Evolutionary conservation across 768 basidiomycete genomes (phyloP).

Genomic region (Russula lepida): DNA sequence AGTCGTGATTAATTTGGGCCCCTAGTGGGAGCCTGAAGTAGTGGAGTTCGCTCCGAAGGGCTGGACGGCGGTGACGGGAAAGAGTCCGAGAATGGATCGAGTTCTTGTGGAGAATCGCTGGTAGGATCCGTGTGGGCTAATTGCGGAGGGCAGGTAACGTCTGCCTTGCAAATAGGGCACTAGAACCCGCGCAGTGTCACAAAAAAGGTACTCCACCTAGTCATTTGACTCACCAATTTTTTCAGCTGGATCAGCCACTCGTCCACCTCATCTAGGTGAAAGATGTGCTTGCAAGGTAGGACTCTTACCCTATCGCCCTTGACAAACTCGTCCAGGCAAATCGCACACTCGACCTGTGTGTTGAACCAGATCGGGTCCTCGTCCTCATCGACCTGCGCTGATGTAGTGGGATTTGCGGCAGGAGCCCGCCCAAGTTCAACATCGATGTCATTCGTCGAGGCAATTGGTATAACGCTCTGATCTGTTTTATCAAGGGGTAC

Average conservation of each 20-base stretch:
- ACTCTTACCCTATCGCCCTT: conserved; percentile 87
- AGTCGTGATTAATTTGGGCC: conserved; percentile 4
- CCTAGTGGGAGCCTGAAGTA: conserved; percentile 4
- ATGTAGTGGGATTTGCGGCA: conserved; percentile 17
- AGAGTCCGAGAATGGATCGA: not conserved
- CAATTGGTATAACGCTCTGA: not conserved
- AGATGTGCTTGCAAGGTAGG: conserved; percentile 90
- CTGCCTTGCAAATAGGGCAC: conserved; percentile 91
- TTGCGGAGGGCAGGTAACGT: conserved; percentile 63
- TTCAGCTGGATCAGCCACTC: conserved; percentile 88
- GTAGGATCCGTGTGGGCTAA: conserved; percentile 19
- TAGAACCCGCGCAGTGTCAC: conserved; percentile 26
- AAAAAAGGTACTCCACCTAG: conserved; percentile 8
- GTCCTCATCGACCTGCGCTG: conserved; percentile 22
- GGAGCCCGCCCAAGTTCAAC: conserved; percentile 16
- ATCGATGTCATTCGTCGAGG: conserved; percentile 14
- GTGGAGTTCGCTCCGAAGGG: conserved; percentile 14
- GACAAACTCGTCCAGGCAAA: conserved; percentile 81
- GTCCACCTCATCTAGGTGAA: conserved; percentile 87
- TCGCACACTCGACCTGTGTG: conserved; percentile 80
- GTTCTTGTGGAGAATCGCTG: not conserved
- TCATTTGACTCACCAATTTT: conserved; percentile 62
- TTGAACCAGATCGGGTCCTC: conserved; percentile 66
- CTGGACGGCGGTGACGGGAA: conserved; percentile 8
- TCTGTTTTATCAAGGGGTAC: conserved; percentile 11